Conservation (phyloP, 352 stramenopile genomes). For the Phytophthora tubulina region DNA sequence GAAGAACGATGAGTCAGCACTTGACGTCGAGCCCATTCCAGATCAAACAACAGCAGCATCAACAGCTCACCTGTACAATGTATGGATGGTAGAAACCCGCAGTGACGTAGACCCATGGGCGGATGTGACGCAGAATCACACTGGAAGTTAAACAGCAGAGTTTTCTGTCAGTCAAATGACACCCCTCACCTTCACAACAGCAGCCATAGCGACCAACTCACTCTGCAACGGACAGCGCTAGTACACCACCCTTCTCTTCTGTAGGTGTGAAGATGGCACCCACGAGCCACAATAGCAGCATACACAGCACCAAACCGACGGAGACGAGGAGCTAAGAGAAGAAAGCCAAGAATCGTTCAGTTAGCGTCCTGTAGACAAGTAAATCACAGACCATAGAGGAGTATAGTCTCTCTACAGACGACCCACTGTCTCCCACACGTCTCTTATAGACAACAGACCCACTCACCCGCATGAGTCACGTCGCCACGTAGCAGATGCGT, state of each 20-base stretch:
- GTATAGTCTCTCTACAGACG: background rate
- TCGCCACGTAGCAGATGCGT: slow-evolving; percentile 21
- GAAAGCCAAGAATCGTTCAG: background rate
- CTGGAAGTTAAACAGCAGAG: slow-evolving; percentile 33
- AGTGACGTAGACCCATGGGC: slow-evolving; percentile 88
- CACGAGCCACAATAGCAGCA: slow-evolving; percentile 79
- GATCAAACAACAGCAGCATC: background rate
- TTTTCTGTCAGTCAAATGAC: background rate
- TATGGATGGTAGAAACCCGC: slow-evolving; percentile 89
- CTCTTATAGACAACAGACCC: background rate
- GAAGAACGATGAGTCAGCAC: slow-evolving; percentile 7
- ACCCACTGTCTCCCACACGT: too few relatives aligned
- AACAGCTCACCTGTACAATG: slow-evolving; percentile 61
- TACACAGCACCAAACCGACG: slow-evolving; percentile 63
- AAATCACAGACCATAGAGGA: background rate
- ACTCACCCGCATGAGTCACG: slow-evolving; percentile 47
- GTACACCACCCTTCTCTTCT: slow-evolving; percentile 70
- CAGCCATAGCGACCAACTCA: slow-evolving; percentile 40
- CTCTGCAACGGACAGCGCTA: slow-evolving; percentile 85
- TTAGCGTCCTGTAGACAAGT: background rate
- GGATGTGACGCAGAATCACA: slow-evolving; percentile 87
- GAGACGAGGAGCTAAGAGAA: slow-evolving; percentile 70
- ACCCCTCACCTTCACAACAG: background rate
- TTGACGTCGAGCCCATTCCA: background rate
- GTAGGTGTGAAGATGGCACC: slow-evolving; percentile 77